These are phyloP conservation scores for Aspergillus sclerotioniger DNA, from an alignment of 495 filamentous ascomycete species.

Conservation along the genomic window DNA sequence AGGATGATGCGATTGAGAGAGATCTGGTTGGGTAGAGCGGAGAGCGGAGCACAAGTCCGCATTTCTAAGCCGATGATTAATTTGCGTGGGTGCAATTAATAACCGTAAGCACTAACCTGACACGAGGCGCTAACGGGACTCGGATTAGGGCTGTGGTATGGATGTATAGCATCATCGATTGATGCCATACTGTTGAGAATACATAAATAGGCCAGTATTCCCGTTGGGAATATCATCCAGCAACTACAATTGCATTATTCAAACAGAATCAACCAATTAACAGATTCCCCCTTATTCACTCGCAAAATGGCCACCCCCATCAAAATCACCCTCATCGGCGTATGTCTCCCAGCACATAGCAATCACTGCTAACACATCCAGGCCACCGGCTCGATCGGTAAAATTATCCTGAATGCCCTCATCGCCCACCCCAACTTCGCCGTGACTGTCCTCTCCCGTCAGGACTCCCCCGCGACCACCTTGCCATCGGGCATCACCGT, in stretches of 20 bases:
- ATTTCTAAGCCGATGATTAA: background rate
- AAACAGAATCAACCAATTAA: no score
- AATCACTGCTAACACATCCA: background rate
- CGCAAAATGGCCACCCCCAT: no score
- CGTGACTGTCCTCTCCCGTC: slow-evolving; percentile 37
- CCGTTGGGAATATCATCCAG: no score
- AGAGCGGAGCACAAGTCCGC: background rate
- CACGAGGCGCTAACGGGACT: background rate
- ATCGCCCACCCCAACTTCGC: slow-evolving; percentile 15
- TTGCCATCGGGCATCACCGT: slow-evolving; percentile 14
- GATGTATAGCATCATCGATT: no score
- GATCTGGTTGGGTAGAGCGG: background rate
- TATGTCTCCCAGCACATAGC: background rate
- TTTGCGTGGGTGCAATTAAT: background rate
- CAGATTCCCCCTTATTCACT: no score
- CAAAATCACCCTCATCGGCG: background rate
- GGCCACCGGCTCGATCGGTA: background rate
- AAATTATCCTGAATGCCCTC: background rate
- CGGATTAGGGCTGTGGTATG: background rate
- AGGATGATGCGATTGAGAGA: background rate
- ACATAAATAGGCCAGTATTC: no score
- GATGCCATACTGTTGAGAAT: no score
- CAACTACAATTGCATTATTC: no score
- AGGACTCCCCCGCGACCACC: slow-evolving; percentile 14
- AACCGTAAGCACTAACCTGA: background rate